Evolutionary conservation across 2,329 filamentous ascomycete species (phyloP).

Genomic region (Colletotrichum tabaci): DNA sequence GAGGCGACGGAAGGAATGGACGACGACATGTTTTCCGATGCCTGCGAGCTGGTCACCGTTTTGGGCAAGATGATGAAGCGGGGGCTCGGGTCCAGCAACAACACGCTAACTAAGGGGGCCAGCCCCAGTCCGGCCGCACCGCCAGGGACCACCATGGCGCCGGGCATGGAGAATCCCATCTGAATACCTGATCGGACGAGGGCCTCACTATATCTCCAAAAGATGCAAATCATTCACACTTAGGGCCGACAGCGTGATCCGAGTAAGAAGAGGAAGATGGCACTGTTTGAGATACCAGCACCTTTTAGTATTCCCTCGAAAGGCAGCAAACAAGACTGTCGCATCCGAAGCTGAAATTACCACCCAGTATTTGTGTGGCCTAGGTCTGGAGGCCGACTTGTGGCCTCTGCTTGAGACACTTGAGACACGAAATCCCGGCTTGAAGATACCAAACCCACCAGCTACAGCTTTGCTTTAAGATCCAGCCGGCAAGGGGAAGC

Average conservation of each 20-base stretch:
- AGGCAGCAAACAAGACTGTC: background rate
- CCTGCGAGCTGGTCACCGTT: conserved; percentile 88
- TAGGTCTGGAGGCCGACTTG: background rate
- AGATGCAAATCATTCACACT: background rate
- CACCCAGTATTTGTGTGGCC: background rate
- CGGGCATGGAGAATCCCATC: conserved; percentile 62
- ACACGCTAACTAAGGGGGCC: conserved; percentile 52
- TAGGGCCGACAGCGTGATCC: background rate
- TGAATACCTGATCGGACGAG: conserved; percentile 45
- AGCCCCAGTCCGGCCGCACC: conserved; percentile 48
- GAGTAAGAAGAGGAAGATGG: background rate
- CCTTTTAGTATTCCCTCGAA: background rate
- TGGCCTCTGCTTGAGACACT: background rate
- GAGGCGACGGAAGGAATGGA: conserved; percentile 93
- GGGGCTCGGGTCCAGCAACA: conserved; percentile 64
- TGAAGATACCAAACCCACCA: background rate
- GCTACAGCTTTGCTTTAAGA: background rate
- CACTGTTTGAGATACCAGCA: background rate
- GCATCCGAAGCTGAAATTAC: background rate
- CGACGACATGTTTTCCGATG: conserved; percentile 94
- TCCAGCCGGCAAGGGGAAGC: no score
- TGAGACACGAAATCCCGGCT: background rate
- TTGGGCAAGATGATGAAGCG: conserved; percentile 92
- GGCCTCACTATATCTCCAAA: background rate
- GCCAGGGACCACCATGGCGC: conserved; percentile 43